Conservation (phyloP, 83 land plant genomes). For the Thuja plicata region DNA sequence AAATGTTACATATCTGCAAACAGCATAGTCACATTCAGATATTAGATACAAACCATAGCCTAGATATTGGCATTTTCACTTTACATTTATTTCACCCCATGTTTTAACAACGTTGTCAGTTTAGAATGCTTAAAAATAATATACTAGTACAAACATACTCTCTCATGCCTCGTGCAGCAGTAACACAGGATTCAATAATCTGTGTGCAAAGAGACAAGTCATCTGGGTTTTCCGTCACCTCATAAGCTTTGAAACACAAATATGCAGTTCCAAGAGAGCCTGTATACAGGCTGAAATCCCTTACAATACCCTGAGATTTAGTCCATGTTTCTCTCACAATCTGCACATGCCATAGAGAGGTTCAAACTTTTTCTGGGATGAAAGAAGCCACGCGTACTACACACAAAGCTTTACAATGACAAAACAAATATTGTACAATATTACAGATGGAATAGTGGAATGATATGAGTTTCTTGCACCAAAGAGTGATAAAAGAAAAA, state of each 20-base stretch:
- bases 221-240: slow-evolving; percentile 37
- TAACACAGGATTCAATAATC: slow-evolving; percentile 63
- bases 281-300: slow-evolving; percentile 69
- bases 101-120: background rate
- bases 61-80: background rate
- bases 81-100: background rate
- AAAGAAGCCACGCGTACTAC: background rate
- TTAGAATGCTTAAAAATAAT: background rate
- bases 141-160: slow-evolving; percentile 15
- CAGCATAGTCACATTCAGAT: background rate
- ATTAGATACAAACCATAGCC: background rate
- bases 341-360: slow-evolving; percentile 29
- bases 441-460: background rate
- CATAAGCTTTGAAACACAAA: slow-evolving; percentile 61
- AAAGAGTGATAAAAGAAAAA: background rate
- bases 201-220: slow-evolving; percentile 62
- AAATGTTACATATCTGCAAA: slow-evolving; percentile 60
- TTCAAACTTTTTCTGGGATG: background rate
- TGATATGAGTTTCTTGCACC: background rate
- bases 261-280: slow-evolving; percentile 88
- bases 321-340: slow-evolving; percentile 81
- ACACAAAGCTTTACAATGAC: background rate
- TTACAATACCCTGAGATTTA: slow-evolving; percentile 18
- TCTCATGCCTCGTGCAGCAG: slow-evolving; percentile 48
- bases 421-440: background rate